phyloP scores from a whole-genome alignment of 306 rosid genomes.

The Inga leiocalycina region DNA sequence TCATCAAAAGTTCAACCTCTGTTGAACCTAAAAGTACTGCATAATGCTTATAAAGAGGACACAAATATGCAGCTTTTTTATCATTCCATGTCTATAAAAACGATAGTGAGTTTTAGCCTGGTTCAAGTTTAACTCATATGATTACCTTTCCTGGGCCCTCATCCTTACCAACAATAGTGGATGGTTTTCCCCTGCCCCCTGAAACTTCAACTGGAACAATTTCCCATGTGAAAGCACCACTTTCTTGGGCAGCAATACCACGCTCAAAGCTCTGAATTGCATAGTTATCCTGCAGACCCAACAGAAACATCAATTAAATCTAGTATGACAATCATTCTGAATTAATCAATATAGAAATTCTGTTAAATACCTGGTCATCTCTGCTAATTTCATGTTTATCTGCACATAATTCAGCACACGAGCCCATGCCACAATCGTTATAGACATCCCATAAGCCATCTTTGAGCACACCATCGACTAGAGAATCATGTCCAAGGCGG shows the following conservation, averaged over 20 bases:
- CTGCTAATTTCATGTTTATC: constrained; percentile 81
- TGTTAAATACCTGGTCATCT: constrained; percentile 74
- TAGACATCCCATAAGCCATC: constrained; percentile 99
- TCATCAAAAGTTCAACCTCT: constrained; percentile 1
- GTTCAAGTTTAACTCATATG: constrained; percentile 20
- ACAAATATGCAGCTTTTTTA: neutral
- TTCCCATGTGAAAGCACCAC: constrained; percentile 87
- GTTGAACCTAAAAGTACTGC: constrained; percentile 14
- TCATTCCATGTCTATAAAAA: neutral
- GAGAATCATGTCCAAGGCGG: constrained; percentile 96
- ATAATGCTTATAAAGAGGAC: constrained; percentile 1
- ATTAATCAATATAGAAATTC: constrained; percentile 23
- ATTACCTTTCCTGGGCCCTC: constrained; percentile 95
- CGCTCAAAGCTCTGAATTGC: constrained; percentile 93
- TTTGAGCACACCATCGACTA: constrained; percentile 95
- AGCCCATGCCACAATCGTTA: constrained; percentile 87
- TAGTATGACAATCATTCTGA: neutral
- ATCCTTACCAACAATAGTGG: constrained; percentile 75
- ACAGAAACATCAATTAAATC: constrained; percentile 32
- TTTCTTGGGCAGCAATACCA: constrained; percentile 84
- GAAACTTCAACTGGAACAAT: constrained; percentile 94
- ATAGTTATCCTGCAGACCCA: constrained; percentile 68
- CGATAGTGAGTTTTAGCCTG: constrained; percentile 16
- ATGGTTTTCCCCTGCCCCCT: constrained; percentile 96
- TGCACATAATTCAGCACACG: constrained; percentile 93